phyloP scores from a whole-genome alignment of 2,329 filamentous ascomycete species.

The Parafenestella ontariensis region DNA sequence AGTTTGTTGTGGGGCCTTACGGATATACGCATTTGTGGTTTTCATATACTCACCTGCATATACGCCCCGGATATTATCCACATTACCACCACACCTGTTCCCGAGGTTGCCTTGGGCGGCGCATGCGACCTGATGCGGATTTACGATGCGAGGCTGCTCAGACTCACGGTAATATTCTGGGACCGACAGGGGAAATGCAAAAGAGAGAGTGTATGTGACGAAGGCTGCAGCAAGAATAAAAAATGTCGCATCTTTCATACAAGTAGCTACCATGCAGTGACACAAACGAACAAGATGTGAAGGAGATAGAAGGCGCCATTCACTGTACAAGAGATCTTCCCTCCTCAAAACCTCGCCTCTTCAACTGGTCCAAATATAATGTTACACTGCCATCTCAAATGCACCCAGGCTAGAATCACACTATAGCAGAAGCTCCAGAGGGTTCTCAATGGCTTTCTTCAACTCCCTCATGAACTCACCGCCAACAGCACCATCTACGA shows the following conservation, averaged over 20 bases:
- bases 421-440: slow-evolving; percentile 90
- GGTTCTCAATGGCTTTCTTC: slow-evolving; percentile 98
- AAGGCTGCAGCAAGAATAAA: slow-evolving; percentile 6
- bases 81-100: neutral
- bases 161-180: neutral
- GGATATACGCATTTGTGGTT: neutral
- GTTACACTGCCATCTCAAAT: slow-evolving; percentile 28
- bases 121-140: neutral
- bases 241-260: slow-evolving; percentile 25
- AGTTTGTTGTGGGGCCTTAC: slow-evolving; percentile 2
- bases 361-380: slow-evolving; percentile 25
- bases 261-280: slow-evolving; percentile 16
- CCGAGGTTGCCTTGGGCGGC: neutral
- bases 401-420: slow-evolving; percentile 18
- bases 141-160: neutral
- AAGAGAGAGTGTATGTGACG: neutral
- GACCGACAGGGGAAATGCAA: neutral
- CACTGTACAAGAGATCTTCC: slow-evolving; percentile 42
- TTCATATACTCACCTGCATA: slow-evolving; percentile 8
- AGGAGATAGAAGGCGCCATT: slow-evolving; percentile 22
- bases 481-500: slow-evolving; percentile 94
- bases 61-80: slow-evolving; percentile 4
- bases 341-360: slow-evolving; percentile 14
- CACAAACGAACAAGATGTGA: slow-evolving; percentile 5
- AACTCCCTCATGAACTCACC: slow-evolving; percentile 96